Percentiles rank a stretch among this genome's conserved stretches.
These are phyloP conservation scores for Chaetomidium leptoderma DNA, from an alignment of 495 filamentous ascomycete species.

Conservation along the genomic window DNA sequence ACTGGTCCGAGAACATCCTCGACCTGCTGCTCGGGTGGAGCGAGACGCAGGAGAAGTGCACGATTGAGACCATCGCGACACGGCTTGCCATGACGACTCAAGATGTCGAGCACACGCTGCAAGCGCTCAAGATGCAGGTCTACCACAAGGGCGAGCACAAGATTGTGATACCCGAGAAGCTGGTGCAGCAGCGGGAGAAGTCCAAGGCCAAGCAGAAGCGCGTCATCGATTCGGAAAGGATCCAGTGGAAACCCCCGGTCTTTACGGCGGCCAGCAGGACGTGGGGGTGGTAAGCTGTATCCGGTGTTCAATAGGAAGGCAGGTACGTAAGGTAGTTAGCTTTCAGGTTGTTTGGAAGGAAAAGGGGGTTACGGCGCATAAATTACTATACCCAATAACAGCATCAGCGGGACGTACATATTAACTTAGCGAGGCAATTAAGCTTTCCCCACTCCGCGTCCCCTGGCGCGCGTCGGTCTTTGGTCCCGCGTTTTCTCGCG, in stretches of 20 bases:
- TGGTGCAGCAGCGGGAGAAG: conserved; percentile 68
- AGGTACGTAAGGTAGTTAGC: no score
- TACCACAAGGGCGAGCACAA: conserved; percentile 94
- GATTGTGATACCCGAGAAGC: conserved; percentile 72
- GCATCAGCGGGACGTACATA: conserved; percentile 1
- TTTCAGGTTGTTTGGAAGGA: not conserved
- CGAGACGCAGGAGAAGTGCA: conserved; percentile 60
- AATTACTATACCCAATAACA: conserved; percentile 10
- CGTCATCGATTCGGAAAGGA: conserved; percentile 66
- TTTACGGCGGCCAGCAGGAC: conserved; percentile 84
- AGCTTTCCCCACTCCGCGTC: conserved; percentile 21
- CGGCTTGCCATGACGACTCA: conserved; percentile 89
- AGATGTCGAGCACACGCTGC: conserved; percentile 88
- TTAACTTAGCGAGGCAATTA: conserved; percentile 22
- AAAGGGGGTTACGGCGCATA: not conserved
- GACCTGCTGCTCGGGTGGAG: conserved; percentile 68
- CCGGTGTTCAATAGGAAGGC: no score
- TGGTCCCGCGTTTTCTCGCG: conserved; percentile 34
- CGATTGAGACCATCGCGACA: conserved; percentile 73
- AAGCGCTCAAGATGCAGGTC: conserved; percentile 88
- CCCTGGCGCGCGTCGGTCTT: conserved; percentile 16
- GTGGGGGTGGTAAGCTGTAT: conserved; percentile 83
- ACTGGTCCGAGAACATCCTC: conserved; percentile 92
- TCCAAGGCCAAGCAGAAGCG: conserved; percentile 65
- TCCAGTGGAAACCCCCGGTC: conserved; percentile 94